Evolutionary conservation across 2,329 filamentous ascomycete species (phyloP), one percentile per base, ranked within the genome.

Genomic region (Colletotrichum salicis): DNA sequence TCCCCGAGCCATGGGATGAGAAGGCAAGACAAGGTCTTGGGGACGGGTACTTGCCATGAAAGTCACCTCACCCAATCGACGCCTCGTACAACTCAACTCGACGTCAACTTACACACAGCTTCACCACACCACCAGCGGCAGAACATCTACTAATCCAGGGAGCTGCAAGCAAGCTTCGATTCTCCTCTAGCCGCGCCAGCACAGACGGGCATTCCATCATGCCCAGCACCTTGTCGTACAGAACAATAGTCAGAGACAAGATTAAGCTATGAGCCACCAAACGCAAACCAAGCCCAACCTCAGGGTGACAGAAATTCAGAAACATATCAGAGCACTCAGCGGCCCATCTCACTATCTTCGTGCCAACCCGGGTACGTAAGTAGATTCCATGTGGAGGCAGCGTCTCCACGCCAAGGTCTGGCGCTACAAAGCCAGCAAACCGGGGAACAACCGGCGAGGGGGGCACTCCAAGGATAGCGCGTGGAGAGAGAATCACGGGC

Each of bases 361-460:
- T 31, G 24, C 57, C 37, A 68, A 62, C 31, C 24, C 57, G 22
- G 22, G 24, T 56, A 67, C 35, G 64, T 58, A 62, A 67, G 31
- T 24, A 37, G 52, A 33, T 19, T 41, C 37, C 22, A 57, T 64
- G 35, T 33, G 59, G 33, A 70, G 55, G 64, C 12, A 69, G 69
- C 45, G 60, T 70, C 66, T 72, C 65, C 60, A 60, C 59, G 70
- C 54, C 59, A 71, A 64, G 55, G 65, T 55, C 69, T 59, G 59
- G 48, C 59, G 67, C 60, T 55, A 61, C 58, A 56, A 69, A 33
- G 60, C 37, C 65, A 64, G 65, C 65, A 70, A 69, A 64, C 70
- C 70, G 70, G 70, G 70, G 70, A 64, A 60, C 59, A 48, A 29
- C 55, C 65, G 59, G 70, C 15, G 41, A 56, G n/a, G 69, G 69